phyloP scores from a whole-genome alignment of 495 filamentous ascomycete genomes.

The Lindgomyces ingoldianus region DNA sequence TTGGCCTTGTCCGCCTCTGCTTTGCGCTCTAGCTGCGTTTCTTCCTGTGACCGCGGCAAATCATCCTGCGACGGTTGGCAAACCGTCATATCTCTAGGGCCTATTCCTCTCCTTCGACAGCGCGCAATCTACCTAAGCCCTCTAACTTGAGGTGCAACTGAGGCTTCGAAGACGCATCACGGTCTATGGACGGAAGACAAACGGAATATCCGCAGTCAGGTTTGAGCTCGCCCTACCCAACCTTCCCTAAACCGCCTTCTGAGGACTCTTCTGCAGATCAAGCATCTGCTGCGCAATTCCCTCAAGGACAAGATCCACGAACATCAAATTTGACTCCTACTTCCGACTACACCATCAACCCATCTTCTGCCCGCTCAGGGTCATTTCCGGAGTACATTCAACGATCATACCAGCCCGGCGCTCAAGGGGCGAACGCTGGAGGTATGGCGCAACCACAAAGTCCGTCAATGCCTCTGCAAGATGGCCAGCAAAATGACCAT shows the following conservation, averaged over 20 bases:
- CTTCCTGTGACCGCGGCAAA: conserved; percentile 26
- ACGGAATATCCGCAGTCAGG: conserved; percentile 97
- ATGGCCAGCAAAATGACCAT: conserved; percentile 70
- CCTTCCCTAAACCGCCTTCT: conserved; percentile 71
- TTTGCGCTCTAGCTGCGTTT: conserved; percentile 29
- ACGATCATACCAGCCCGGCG: conserved; percentile 62
- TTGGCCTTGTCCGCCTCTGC: conserved; percentile 26
- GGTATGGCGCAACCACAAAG: conserved; percentile 97
- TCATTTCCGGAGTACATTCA: conserved; percentile 76
- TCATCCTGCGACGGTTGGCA: conserved; percentile 35
- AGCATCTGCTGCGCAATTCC: conserved; percentile 75
- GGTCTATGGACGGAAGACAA: conserved; percentile 81
- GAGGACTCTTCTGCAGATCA: conserved; percentile 83
- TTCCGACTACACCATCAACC: conserved; percentile 83
- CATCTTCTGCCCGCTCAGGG: conserved; percentile 74
- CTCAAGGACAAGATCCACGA: conserved; percentile 70
- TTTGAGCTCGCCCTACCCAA: conserved; percentile 83
- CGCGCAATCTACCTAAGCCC: conserved; percentile 35
- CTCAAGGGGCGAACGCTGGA: conserved; percentile 73
- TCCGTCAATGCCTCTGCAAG: conserved; percentile 84
- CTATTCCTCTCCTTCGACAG: conserved; percentile 37
- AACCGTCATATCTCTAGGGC: conserved; percentile 47
- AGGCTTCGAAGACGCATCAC: conserved; percentile 33
- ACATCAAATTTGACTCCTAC: conserved; percentile 74
- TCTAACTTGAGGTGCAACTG: conserved; percentile 42